phyloP scores from a whole-genome alignment of 768 basidiomycete genomes.

The Favolaschia claudopus region DNA sequence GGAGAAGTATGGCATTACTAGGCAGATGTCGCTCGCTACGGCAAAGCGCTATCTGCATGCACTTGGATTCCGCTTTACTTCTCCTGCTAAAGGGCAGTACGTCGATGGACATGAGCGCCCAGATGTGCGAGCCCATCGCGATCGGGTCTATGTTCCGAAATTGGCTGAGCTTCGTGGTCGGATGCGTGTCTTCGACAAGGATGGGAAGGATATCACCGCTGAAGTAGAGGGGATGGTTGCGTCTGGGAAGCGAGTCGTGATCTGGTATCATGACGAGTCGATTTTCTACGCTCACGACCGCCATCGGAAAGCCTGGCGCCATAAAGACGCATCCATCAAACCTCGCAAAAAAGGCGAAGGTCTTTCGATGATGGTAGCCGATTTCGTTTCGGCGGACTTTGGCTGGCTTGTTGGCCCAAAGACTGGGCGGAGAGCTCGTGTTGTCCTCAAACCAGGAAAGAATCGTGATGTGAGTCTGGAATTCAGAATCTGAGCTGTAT shows the following conservation, averaged over 20 bases:
- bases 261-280: slow-evolving; percentile 31
- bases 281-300: slow-evolving; percentile 34
- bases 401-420: no score
- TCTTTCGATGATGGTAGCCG: slow-evolving; percentile 34
- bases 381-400: slow-evolving; percentile 35
- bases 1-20: no score
- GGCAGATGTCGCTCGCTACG: no score
- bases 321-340: slow-evolving; percentile 4
- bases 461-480: no score
- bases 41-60: no score
- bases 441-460: no score
- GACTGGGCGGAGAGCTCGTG: no score
- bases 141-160: slow-evolving; percentile 27
- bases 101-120: slow-evolving; percentile 20
- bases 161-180: no score
- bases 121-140: slow-evolving; percentile 12
- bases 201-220: not conserved
- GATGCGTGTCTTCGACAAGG: not conserved
- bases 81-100: slow-evolving; percentile 25
- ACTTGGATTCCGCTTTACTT: no score
- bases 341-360: slow-evolving; percentile 34
- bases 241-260: not conserved
- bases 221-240: not conserved
- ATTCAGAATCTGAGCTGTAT: no score
- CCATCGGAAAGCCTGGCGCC: slow-evolving; percentile 23